Conservation (phyloP, 2,329 filamentous ascomycete species). For the Tolypocladium sp. region DNA sequence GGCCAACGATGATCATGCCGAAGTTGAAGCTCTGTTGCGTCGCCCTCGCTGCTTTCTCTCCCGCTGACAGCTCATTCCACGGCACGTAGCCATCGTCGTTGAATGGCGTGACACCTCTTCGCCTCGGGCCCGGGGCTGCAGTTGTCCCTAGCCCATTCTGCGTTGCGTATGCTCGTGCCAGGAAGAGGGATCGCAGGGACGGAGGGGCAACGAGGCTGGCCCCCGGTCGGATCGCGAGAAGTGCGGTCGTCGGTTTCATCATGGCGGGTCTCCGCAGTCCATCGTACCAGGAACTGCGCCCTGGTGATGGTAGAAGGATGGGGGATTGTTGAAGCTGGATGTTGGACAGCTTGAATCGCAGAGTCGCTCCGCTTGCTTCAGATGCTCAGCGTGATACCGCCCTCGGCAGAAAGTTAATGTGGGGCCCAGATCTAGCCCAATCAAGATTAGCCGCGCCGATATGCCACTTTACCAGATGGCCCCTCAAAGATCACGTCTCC, state of each 20-base stretch:
- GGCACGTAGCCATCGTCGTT: constrained; percentile 77
- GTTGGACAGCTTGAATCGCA: background rate
- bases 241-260: constrained; percentile 35
- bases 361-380: background rate
- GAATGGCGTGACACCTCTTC: constrained; percentile 69
- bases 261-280: constrained; percentile 26
- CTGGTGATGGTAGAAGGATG: constrained; percentile 3
- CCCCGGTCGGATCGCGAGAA: constrained; percentile 24
- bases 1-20: constrained; percentile 63
- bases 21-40: constrained; percentile 91
- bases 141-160: constrained; percentile 35
- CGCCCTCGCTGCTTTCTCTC: constrained; percentile 74
- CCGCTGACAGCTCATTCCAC: constrained; percentile 66
- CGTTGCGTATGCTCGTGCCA: constrained; percentile 48
- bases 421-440: constrained; percentile 15
- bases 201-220: constrained; percentile 15
- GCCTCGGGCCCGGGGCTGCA: constrained; percentile 34
- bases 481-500: constrained; percentile 24
- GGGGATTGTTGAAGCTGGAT: background rate
- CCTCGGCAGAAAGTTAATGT: constrained; percentile 24
- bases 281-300: constrained; percentile 17
- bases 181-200: constrained; percentile 25
- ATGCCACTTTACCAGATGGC: constrained; percentile 32
- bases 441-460: constrained; percentile 25
- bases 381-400: constrained; percentile 19